phyloP scores from a whole-genome alignment of 129 eudicot genomes.

The Artemisia tridentata region DNA sequence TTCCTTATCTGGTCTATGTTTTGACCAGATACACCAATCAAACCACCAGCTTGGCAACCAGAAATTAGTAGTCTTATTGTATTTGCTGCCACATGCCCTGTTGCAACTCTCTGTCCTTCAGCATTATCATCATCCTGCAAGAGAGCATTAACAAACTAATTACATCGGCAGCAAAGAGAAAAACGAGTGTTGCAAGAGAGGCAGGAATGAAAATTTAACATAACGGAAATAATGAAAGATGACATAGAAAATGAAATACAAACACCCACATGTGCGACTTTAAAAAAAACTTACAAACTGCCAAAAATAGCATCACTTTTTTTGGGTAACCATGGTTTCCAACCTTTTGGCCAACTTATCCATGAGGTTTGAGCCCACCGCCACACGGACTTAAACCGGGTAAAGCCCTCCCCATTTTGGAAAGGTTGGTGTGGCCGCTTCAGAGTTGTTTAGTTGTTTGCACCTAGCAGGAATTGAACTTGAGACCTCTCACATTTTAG shows the following conservation, averaged over 20 bases:
- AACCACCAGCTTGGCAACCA: slow-evolving; percentile 94
- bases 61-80: slow-evolving; percentile 83
- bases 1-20: slow-evolving; percentile 76
- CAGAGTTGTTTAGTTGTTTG: too few relatives aligned
- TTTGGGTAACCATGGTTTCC: too few relatives aligned
- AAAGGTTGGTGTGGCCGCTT: too few relatives aligned
- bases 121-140: slow-evolving; percentile 65
- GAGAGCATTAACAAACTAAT: neutral
- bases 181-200: neutral
- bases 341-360: too few relatives aligned
- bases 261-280: neutral
- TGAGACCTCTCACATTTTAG: too few relatives aligned
- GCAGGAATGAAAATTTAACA: neutral
- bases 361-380: too few relatives aligned
- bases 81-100: slow-evolving; percentile 83
- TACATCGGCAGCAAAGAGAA: slow-evolving; percentile 17
- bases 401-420: too few relatives aligned
- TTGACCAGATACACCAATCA: slow-evolving; percentile 91
- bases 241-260: neutral
- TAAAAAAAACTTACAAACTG: neutral
- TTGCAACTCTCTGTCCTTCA: slow-evolving; percentile 52
- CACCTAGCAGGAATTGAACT: too few relatives aligned
- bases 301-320: too few relatives aligned
- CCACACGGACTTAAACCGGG: too few relatives aligned
- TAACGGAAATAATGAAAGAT: neutral